These are phyloP conservation scores for Friedmanniomyces endolithicus DNA, from an alignment of 495 filamentous ascomycete genomes.

Conservation along the genomic window DNA sequence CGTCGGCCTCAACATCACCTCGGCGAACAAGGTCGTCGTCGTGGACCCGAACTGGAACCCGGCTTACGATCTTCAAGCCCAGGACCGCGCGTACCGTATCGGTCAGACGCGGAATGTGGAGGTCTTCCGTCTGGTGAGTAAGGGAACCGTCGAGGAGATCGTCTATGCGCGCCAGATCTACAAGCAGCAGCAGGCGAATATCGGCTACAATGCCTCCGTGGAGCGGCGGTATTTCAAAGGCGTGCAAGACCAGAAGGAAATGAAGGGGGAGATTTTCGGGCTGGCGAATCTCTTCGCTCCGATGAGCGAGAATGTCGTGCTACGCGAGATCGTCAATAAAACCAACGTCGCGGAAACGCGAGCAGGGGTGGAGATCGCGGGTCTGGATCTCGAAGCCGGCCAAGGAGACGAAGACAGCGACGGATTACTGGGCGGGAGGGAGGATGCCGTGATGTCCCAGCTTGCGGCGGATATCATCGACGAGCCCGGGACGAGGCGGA, in stretches of 20 bases:
- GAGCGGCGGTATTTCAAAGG: conserved; percentile 95
- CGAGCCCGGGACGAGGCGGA: conserved; percentile 5
- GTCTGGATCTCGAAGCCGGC: conserved; percentile 48
- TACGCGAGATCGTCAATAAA: conserved; percentile 91
- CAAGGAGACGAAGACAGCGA: conserved; percentile 36
- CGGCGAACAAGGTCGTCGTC: conserved; percentile 95
- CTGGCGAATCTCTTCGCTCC: conserved; percentile 78
- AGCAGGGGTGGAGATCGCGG: conserved; percentile 68
- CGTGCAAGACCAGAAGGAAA: conserved; percentile 66
- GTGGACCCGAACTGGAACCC: conserved; percentile 98
- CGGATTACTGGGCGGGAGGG: conserved; percentile 33
- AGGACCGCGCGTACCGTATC: conserved; percentile 93
- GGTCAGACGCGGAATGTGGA: conserved; percentile 89
- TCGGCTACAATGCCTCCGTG: conserved; percentile 83
- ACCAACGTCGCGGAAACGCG: conserved; percentile 91
- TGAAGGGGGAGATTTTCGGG: conserved; percentile 91
- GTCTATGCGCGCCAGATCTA: conserved; percentile 96
- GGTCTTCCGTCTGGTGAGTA: conserved; percentile 86
- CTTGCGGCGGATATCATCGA: conserved; percentile 53
- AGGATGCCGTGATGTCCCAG: conserved; percentile 60
- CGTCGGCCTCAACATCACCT: conserved; percentile 86
- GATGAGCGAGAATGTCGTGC: conserved; percentile 62
- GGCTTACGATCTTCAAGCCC: conserved; percentile 82
- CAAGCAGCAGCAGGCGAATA: conserved; percentile 97
- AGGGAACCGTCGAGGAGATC: conserved; percentile 93